A percentile compares a stretch with the other conserved stretches of the same genome.
Conservation (phyloP, 495 filamentous ascomycete genomes). For the Corynascus novoguineensis region DNA sequence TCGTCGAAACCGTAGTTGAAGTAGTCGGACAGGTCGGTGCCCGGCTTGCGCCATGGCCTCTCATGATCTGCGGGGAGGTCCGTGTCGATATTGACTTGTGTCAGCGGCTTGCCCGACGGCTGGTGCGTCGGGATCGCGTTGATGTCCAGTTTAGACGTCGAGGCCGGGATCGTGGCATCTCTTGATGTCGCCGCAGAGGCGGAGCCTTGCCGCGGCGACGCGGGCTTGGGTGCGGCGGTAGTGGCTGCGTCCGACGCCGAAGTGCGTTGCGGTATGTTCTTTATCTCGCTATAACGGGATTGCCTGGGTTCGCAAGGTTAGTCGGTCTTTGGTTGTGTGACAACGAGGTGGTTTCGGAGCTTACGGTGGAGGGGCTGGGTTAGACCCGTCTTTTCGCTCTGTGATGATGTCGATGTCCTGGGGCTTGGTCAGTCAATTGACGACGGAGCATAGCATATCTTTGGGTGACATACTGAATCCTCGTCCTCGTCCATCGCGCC, state of each 20-base stretch:
- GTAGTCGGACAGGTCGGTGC: conserved; percentile 92
- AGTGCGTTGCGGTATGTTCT: conserved; percentile 61
- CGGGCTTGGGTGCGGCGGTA: not conserved
- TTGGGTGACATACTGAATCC: conserved; percentile 34
- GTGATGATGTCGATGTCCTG: conserved; percentile 96
- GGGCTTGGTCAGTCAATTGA: conserved; percentile 21
- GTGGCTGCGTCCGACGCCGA: conserved; percentile 42
- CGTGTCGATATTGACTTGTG: conserved; percentile 73
- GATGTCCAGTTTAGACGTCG: conserved; percentile 77
- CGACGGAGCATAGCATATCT: no score
- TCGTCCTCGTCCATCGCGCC: conserved; percentile 72
- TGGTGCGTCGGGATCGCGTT: conserved; percentile 76
- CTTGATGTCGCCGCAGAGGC: conserved; percentile 14
- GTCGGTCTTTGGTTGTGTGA: not conserved
- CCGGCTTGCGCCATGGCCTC: conserved; percentile 93
- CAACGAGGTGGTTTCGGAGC: conserved; percentile 23
- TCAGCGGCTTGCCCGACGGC: conserved; percentile 68
- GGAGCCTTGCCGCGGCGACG: conserved; percentile 20
- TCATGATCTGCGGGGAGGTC: conserved; percentile 71
- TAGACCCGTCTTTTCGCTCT: conserved; percentile 71
- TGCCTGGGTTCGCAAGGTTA: conserved; percentile 28
- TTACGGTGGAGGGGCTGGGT: conserved; percentile 62
- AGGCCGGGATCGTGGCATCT: conserved; percentile 38
- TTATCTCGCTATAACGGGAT: conserved; percentile 56
- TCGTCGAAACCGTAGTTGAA: conserved; percentile 99